phyloP scores from a whole-genome alignment of 108 stramenopile species.

The Skeletonema tropicum region DNA sequence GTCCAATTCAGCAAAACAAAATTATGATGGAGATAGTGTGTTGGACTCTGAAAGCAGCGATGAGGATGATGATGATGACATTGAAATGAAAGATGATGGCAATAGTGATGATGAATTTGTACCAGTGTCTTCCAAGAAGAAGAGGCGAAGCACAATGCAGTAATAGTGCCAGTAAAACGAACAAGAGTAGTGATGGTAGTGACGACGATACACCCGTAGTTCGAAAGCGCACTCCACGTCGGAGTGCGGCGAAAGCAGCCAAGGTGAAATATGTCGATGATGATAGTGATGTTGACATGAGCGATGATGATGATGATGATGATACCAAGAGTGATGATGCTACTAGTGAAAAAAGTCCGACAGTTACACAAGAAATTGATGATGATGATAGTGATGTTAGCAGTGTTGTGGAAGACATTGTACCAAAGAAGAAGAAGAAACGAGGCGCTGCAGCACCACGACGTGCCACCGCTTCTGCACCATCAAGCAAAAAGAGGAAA shows the following conservation, averaged over 20 bases:
- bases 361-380: neutral
- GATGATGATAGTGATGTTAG: neutral
- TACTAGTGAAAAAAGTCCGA: neutral
- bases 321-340: conserved; percentile 20
- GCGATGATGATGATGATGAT: conserved; percentile 39
- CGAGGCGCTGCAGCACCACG: neutral
- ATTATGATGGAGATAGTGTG: conserved; percentile 1
- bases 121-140: conserved; percentile 46
- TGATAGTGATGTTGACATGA: conserved; percentile 34
- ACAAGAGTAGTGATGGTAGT: conserved; percentile 6
- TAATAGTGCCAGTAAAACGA: conserved; percentile 7
- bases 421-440: neutral
- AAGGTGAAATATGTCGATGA: conserved; percentile 52
- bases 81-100: conserved; percentile 16
- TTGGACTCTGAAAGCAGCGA: conserved; percentile 15
- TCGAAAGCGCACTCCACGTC: conserved; percentile 33
- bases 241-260: conserved; percentile 23
- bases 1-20: neutral
- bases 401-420: neutral
- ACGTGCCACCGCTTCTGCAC: too few relatives aligned
- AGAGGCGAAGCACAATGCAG: conserved; percentile 15
- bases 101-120: conserved; percentile 52
- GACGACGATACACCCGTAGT: conserved; percentile 19
- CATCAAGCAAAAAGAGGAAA: conserved; percentile 3
- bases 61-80: conserved; percentile 10